Evolutionary conservation across 805 yeast species (phyloP).

Genomic region (Maudiozyma serrabonitensis): DNA sequence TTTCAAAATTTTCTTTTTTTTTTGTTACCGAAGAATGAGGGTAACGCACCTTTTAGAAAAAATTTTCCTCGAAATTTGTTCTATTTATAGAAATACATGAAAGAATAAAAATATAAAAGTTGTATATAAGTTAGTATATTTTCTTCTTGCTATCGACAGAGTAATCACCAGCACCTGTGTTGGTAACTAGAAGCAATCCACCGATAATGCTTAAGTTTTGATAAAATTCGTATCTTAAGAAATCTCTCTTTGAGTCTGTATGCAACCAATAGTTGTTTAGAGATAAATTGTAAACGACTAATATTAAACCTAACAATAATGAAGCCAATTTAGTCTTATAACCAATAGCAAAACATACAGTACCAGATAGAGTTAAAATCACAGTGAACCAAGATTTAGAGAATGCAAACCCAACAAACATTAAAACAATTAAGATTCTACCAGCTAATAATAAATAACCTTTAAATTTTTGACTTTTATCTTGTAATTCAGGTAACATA

Average conservation of each 20-base stretch:
- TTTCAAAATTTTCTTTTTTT: neutral
- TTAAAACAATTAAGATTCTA: constrained; percentile 71
- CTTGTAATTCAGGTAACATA: constrained; percentile 45
- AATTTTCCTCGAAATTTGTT: neutral
- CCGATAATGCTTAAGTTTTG: constrained; percentile 94
- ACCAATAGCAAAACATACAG: constrained; percentile 78
- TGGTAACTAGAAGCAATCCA: constrained; percentile 80
- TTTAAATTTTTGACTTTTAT: constrained; percentile 51
- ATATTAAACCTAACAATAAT: constrained; percentile 51
- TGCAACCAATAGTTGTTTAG: constrained; percentile 87
- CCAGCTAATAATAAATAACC: constrained; percentile 84
- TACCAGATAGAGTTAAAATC: constrained; percentile 58
- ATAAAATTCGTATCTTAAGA: constrained; percentile 84
- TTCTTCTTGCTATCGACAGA: constrained; percentile 94
- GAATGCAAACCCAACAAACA: constrained; percentile 78
- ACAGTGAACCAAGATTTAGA: constrained; percentile 65
- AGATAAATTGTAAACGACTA: constrained; percentile 65
- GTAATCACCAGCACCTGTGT: constrained; percentile 93
- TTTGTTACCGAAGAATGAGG: neutral
- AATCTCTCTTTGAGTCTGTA: constrained; percentile 66
- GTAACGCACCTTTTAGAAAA: neutral
- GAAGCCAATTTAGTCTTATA: constrained; percentile 90
- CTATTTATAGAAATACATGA: neutral
- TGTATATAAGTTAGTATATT: constrained; percentile 43
- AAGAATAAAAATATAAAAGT: neutral